Percentiles rank a stretch among this genome's conserved stretches.
phyloP scores from a whole-genome alignment of 2,329 filamentous ascomycete species.

The Exophiala dermatitidis region DNA sequence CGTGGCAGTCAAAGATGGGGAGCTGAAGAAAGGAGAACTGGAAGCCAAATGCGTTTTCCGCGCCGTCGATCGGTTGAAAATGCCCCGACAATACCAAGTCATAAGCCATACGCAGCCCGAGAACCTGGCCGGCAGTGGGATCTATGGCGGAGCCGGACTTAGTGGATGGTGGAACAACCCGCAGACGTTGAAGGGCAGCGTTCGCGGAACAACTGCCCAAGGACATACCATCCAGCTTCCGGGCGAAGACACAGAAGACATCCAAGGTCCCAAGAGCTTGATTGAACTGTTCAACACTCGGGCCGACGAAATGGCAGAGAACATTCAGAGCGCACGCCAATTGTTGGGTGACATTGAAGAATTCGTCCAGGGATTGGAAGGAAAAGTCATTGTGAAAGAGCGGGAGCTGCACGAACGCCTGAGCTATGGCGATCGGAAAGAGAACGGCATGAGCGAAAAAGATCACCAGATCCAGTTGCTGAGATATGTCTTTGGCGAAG shows the following conservation, averaged over 20 bases:
- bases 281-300: conserved; percentile 58
- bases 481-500: conserved; percentile 53
- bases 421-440: conserved; percentile 45
- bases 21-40: conserved; percentile 56
- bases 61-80: conserved; percentile 65
- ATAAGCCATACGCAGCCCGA: conserved; percentile 22
- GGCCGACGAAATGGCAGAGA: conserved; percentile 54
- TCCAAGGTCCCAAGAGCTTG: conserved; percentile 49
- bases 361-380: conserved; percentile 58
- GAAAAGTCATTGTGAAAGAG: conserved; percentile 34
- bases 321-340: conserved; percentile 51
- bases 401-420: conserved; percentile 50
- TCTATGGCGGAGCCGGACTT: conserved; percentile 23
- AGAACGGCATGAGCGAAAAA: conserved; percentile 35
- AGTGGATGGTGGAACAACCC: conserved; percentile 30
- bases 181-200: conserved; percentile 24
- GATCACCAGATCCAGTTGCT: conserved; percentile 41
- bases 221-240: conserved; percentile 42
- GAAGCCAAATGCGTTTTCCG: conserved; percentile 66
- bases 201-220: conserved; percentile 33
- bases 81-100: conserved; percentile 59
- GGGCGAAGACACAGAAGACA: conserved; percentile 38
- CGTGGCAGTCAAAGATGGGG: conserved; percentile 48
- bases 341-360: conserved; percentile 59
- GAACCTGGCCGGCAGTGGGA: conserved; percentile 16